Percentiles rank a stretch among this genome's conserved stretches.
Conservation (phyloP, 305 asterid species). For the Fraxinus angustifolia region DNA sequence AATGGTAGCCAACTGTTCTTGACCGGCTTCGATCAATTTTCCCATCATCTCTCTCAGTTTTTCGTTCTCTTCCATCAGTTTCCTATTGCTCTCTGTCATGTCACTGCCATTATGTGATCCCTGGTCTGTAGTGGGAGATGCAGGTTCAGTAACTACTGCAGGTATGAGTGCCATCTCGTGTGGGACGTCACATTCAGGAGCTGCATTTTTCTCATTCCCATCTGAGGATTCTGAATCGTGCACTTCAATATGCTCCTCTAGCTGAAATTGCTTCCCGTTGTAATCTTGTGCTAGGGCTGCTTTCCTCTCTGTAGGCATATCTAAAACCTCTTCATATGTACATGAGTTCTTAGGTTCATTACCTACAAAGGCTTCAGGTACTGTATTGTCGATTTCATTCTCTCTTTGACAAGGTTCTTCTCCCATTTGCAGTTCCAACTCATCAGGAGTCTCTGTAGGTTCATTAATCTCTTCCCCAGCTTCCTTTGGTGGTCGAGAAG, state of each 20-base stretch:
- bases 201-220: not conserved
- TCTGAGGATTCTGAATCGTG: not conserved
- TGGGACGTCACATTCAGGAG: not conserved
- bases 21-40: slow-evolving; percentile 49
- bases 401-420: not conserved
- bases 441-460: not conserved
- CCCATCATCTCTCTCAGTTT: slow-evolving; percentile 57
- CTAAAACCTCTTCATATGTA: not conserved
- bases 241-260: slow-evolving; percentile 3
- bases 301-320: not conserved
- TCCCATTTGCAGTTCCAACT: not conserved
- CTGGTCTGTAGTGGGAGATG: slow-evolving; percentile 20
- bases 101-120: slow-evolving; percentile 9
- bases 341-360: not conserved
- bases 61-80: slow-evolving; percentile 55
- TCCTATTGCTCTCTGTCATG: slow-evolving; percentile 27
- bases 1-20: slow-evolving; percentile 51
- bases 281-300: not conserved
- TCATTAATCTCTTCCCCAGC: not conserved
- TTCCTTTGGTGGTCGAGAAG: not conserved
- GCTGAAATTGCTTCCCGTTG: not conserved
- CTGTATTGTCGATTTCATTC: not conserved
- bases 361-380: not conserved
- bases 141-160: slow-evolving; percentile 3
- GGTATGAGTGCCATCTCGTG: not conserved